Percentiles rank a stretch among this genome's conserved stretches.
phyloP scores from a whole-genome alignment of 441 rosid species.

The Pelargonium exstipulatum region DNA sequence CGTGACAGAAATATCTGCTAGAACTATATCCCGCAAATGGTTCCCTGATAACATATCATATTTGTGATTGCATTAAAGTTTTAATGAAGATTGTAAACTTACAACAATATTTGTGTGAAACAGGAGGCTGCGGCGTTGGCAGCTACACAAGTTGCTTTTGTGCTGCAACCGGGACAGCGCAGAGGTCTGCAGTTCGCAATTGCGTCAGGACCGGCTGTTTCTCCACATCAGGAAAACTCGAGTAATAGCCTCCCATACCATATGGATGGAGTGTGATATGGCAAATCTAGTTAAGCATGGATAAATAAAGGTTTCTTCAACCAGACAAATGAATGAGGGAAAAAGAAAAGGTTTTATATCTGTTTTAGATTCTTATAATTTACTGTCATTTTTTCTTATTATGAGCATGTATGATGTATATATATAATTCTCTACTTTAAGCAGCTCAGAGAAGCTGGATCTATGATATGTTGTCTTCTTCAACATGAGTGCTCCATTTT shows the following conservation, averaged over 20 bases:
- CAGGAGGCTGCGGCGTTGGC: slow-evolving; percentile 90
- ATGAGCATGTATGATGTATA: background rate
- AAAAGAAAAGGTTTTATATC: background rate
- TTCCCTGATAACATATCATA: background rate
- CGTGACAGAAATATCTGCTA: background rate
- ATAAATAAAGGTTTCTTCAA: background rate
- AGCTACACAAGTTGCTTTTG: slow-evolving; percentile 80
- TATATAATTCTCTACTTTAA: background rate
- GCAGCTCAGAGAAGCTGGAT: slow-evolving; percentile 12
- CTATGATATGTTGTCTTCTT: background rate
- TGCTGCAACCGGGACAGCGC: slow-evolving; percentile 71
- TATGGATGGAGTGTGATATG: slow-evolving; percentile 6
- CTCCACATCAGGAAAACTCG: slow-evolving; percentile 38
- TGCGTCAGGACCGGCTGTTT: slow-evolving; percentile 40
- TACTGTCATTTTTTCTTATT: slow-evolving; percentile 1
- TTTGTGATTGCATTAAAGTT: background rate
- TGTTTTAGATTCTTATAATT: background rate
- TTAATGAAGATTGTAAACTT: slow-evolving; percentile 15
- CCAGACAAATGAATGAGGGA: slow-evolving; percentile 13
- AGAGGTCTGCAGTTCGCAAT: slow-evolving; percentile 75
- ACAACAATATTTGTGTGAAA: slow-evolving; percentile 18
- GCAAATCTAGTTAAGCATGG: background rate
- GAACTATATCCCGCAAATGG: background rate
- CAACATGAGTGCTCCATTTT: background rate
- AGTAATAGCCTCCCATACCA: slow-evolving; percentile 7